These are phyloP conservation scores for Zychaea mexicana DNA, from an alignment of 371 early-diverging fungal genomes.

Conservation along the genomic window DNA sequence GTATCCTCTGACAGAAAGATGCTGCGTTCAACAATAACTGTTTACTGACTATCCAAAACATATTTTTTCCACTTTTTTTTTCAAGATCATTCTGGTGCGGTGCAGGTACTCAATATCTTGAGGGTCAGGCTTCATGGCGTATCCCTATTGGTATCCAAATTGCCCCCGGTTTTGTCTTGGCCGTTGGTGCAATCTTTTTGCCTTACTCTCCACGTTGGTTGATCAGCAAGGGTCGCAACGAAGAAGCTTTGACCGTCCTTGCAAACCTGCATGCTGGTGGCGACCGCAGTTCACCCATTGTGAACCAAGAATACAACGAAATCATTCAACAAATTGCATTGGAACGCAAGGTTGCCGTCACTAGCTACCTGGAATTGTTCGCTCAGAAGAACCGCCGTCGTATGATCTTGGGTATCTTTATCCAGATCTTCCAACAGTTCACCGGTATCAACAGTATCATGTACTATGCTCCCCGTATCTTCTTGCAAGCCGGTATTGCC, in stretches of 20 bases:
- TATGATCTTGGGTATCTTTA: constrained; percentile 65
- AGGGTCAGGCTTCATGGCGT: constrained; percentile 40
- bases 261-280: constrained; percentile 72
- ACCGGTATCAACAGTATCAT: constrained; percentile 51
- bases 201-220: constrained; percentile 76
- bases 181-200: constrained; percentile 51
- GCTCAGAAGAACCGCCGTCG: constrained; percentile 60
- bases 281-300: constrained; percentile 54
- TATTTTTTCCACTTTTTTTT: too few relatives aligned
- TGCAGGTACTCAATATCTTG: constrained; percentile 35
- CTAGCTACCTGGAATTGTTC: constrained; percentile 75
- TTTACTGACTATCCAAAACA: too few relatives aligned
- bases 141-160: constrained; percentile 57
- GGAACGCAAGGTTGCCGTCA: constrained; percentile 71
- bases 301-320: constrained; percentile 78
- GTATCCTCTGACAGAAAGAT: too few relatives aligned
- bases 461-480: constrained; percentile 68
- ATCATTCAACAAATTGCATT: constrained; percentile 70
- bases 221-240: constrained; percentile 63
- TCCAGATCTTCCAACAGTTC: constrained; percentile 69
- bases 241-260: constrained; percentile 76
- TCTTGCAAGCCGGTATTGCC: constrained; percentile 66
- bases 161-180: constrained; percentile 46
- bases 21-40: too few relatives aligned
- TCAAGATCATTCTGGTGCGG: constrained; percentile 50